Base-by-base conservation (phyloP, 345 rosid genomes). In the Fremontodendron californicum region DNA sequence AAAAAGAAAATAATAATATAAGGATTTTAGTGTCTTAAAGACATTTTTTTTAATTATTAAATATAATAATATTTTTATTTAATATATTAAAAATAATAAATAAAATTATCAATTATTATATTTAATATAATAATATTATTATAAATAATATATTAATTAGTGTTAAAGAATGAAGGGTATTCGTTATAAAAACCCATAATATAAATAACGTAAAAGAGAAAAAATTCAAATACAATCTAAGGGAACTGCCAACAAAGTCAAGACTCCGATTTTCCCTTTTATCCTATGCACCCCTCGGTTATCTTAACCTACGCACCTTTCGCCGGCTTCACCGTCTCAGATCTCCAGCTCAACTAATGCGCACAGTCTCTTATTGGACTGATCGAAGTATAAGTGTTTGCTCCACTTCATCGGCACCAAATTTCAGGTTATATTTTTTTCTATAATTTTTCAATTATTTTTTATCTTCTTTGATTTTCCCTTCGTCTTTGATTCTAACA, bases 221-320 rank as follows among this genome's bases (percentile, higher is more conserved):
- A 60, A 54, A 21, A 2, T 71, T 19, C 19, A 54, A 77, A 75
- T 75, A 12, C 33, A 11, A 25, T 37, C 57, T 29, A n/a, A 19
- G 21, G 21, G 15, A 48, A 12, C 8, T 13, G 11, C 73, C 39
- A 43, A 2, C 61, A 35, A 31, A 60, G 57, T 63, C 27, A 57
- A 75, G 63, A 31, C 29, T 23, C 16, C 51, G 46, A 11, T 18
- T 43, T 21, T 43, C 49, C 9, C 27, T 37, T 70, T 60, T 64
- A 27, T 78, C 78, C 73, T 78, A 55, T 77, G 78, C 84, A 37
- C 65, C 75, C 27, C 58, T 65, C 29, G n/a, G 10, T 37, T 73
- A 25, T 58, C 82, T 71, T 88, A 81, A 76, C 77, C 80, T 75
- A 77, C 84, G 85, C 85, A 78, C 78, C 78, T 65, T 46, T 72